phyloP scores from a whole-genome alignment of 225 moss, liverwort and hornwort species.

The Straminergon stramineum region DNA sequence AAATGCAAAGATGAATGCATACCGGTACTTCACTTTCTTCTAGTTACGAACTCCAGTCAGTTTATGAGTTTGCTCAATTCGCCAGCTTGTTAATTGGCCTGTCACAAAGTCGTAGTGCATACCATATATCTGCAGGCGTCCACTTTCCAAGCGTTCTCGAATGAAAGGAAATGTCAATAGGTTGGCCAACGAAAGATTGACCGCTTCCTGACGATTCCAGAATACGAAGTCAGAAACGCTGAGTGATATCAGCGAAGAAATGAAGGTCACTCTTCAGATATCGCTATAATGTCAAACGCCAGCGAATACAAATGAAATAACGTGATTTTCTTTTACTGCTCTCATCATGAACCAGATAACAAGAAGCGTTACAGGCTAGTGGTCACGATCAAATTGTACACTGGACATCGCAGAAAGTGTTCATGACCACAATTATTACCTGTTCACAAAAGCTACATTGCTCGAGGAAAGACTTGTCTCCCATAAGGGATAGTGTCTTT shows the following conservation, averaged over 20 bases:
- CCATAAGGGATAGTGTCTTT: conserved; percentile 30
- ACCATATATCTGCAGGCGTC: conserved; percentile 63
- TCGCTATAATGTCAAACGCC: background rate
- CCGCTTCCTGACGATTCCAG: conserved; percentile 62
- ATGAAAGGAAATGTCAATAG: conserved; percentile 78
- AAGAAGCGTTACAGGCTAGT: background rate
- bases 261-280: background rate
- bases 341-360: background rate
- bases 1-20: background rate
- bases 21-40: background rate
- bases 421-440: background rate
- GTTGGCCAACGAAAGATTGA: conserved; percentile 76
- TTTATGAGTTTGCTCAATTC: conserved; percentile 3
- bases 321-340: background rate
- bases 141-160: conserved; percentile 47
- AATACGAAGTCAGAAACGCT: background rate
- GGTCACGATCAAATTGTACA: background rate
- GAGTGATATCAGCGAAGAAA: background rate
- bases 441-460: conserved; percentile 62
- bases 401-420: background rate
- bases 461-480: conserved; percentile 24
- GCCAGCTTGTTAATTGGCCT: conserved; percentile 74
- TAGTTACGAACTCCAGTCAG: background rate
- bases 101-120: conserved; percentile 86
- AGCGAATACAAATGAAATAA: background rate